Evolutionary conservation across 2,329 filamentous ascomycete genomes (phyloP).

Genomic region (Cladosporium sp.): DNA sequence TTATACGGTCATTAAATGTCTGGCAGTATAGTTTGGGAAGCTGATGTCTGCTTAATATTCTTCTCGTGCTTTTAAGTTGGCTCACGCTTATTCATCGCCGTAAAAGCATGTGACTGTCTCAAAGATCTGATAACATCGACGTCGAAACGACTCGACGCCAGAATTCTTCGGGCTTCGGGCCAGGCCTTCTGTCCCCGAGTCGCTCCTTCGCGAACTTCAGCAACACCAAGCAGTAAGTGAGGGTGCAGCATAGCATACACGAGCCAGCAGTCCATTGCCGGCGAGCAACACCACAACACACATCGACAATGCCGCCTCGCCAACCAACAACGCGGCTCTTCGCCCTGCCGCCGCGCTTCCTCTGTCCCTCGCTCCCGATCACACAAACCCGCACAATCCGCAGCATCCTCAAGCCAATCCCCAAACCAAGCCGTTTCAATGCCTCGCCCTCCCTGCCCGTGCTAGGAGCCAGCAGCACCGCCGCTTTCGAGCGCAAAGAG

Average conservation of each 20-base stretch:
- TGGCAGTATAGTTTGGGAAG: not conserved
- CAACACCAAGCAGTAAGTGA: not conserved
- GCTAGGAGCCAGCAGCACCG: constrained; percentile 53
- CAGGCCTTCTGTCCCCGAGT: not conserved
- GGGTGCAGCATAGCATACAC: not conserved
- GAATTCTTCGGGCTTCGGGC: not conserved
- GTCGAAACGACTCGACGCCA: not conserved
- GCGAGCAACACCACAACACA: not conserved
- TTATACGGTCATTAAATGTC: too few species aligned
- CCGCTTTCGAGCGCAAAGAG: constrained; percentile 57
- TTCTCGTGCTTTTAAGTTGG: not conserved
- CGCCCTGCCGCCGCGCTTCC: constrained; percentile 28
- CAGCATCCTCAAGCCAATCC: constrained; percentile 48
- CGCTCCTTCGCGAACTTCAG: not conserved
- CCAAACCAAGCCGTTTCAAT: constrained; percentile 50
- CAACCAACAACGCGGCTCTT: constrained; percentile 21
- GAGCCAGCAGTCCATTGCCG: not conserved
- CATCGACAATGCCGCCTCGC: constrained; percentile 25
- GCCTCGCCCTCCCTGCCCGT: constrained; percentile 46
- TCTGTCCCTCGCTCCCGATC: constrained; percentile 29
- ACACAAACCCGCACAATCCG: constrained; percentile 46
- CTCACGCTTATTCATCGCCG: too few species aligned
- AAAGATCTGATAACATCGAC: not conserved
- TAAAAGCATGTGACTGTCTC: too few species aligned
- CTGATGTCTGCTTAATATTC: not conserved